These are phyloP conservation scores for Hanseniaspora vineae DNA, from an alignment of 805 yeast genomes.

Conservation along the genomic window DNA sequence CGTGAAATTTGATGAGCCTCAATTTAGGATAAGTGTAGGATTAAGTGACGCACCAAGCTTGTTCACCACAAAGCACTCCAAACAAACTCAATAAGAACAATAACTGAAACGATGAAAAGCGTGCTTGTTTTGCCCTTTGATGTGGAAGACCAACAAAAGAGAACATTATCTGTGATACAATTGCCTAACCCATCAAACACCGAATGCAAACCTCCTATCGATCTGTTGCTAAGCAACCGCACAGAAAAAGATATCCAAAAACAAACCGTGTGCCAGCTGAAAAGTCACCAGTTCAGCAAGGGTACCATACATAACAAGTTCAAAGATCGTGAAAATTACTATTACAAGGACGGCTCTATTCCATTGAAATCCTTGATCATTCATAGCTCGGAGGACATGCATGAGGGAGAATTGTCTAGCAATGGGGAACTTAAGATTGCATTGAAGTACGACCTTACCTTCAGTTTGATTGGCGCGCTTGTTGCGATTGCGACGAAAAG, in stretches of 20 bases:
- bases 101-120: background rate
- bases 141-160: background rate
- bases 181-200: constrained; percentile 21
- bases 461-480: constrained; percentile 15
- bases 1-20: too few relatives aligned
- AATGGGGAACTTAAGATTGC: constrained; percentile 11
- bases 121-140: background rate
- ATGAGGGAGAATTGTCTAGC: constrained; percentile 14
- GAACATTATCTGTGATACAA: constrained; percentile 6
- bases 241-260: constrained; percentile 4
- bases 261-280: constrained; percentile 9
- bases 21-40: too few relatives aligned
- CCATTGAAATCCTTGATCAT: constrained; percentile 18
- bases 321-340: constrained; percentile 16
- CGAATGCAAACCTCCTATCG: constrained; percentile 9
- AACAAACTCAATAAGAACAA: too few relatives aligned
- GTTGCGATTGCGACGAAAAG: background rate
- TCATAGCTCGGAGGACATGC: constrained; percentile 10
- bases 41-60: too few relatives aligned
- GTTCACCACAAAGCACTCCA: too few relatives aligned
- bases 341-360: constrained; percentile 7
- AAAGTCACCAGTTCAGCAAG: constrained; percentile 15
- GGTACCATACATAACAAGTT: constrained; percentile 12
- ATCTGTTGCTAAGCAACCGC: constrained; percentile 6
- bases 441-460: constrained; percentile 14